phyloP scores from a whole-genome alignment of 148 eudicot species.

The Fagopyrum esculentum region DNA sequence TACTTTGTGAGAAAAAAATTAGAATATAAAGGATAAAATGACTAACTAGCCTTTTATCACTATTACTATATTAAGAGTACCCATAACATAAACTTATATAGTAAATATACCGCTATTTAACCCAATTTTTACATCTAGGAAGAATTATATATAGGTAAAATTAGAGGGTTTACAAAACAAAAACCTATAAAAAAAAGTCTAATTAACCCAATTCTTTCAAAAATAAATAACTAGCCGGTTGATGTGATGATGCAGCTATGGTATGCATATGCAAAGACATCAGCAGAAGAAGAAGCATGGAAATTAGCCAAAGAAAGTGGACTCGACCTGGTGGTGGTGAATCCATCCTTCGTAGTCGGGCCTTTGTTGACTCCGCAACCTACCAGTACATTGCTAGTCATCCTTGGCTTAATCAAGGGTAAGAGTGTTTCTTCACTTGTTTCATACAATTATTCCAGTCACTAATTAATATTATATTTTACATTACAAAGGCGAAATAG shows the following conservation, averaged over 20 bases:
- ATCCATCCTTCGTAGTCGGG: slow-evolving; percentile 82
- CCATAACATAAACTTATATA: too few relatives aligned
- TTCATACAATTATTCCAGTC: not conserved
- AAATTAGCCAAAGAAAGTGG: slow-evolving; percentile 56
- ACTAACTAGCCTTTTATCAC: too few relatives aligned
- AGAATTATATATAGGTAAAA: too few relatives aligned
- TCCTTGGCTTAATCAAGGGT: slow-evolving; percentile 66
- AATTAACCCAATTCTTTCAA: too few relatives aligned
- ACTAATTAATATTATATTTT: not conserved
- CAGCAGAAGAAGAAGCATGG: slow-evolving; percentile 87
- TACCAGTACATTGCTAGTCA: slow-evolving; percentile 67
- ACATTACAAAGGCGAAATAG: slow-evolving; percentile 35
- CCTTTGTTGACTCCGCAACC: slow-evolving; percentile 83
- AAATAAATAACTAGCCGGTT: not conserved
- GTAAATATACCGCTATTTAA: too few relatives aligned
- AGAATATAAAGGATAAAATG: too few relatives aligned
- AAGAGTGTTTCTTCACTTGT: not conserved
- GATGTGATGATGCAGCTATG: slow-evolving; percentile 48
- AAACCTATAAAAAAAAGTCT: too few relatives aligned
- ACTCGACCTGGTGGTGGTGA: slow-evolving; percentile 78
- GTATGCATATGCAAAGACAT: slow-evolving; percentile 91
- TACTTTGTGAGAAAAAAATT: not conserved
- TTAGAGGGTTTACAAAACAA: too few relatives aligned
- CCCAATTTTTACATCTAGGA: too few relatives aligned
- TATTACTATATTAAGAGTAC: too few relatives aligned